These are phyloP conservation scores for Pseudocercospora eumusae DNA, from an alignment of 2,329 filamentous ascomycete genomes.

Conservation along the genomic window DNA sequence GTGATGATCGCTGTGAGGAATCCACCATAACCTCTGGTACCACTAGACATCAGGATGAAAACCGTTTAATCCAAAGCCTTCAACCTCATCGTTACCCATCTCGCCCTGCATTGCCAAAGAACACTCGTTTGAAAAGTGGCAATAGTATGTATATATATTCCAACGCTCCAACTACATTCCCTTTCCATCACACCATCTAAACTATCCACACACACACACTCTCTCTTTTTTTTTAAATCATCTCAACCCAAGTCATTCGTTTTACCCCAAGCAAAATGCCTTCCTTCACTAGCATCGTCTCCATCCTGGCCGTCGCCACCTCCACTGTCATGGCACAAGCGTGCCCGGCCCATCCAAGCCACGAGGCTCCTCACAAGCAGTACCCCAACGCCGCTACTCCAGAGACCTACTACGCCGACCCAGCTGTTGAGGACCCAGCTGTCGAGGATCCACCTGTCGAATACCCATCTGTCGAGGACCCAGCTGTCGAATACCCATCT, in stretches of 20 bases:
- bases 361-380: too few species aligned
- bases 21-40: not conserved
- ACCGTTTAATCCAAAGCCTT: not conserved
- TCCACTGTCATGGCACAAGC: not conserved
- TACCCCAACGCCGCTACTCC: too few species aligned
- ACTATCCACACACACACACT: conserved; percentile 1
- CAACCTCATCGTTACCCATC: not conserved
- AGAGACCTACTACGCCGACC: not conserved
- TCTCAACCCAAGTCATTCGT: conserved; percentile 5
- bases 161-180: conserved; percentile 1
- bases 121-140: too few species aligned
- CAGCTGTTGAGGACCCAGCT: too few species aligned
- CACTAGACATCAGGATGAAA: not conserved
- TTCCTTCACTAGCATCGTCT: conserved; percentile 10
- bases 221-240: conserved; percentile 1
- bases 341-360: not conserved
- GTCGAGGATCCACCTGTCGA: too few species aligned
- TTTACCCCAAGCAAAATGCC: not conserved
- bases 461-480: too few species aligned
- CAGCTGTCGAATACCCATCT: too few species aligned
- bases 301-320: conserved; percentile 6
- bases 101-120: too few species aligned
- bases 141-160: conserved; percentile 1
- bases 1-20: not conserved
- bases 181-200: conserved; percentile 8